A percentile compares a stretch with the other conserved stretches of the same genome.
Conservation (phyloP, 768 basidiomycete species). For the Termitomyces sp. region DNA sequence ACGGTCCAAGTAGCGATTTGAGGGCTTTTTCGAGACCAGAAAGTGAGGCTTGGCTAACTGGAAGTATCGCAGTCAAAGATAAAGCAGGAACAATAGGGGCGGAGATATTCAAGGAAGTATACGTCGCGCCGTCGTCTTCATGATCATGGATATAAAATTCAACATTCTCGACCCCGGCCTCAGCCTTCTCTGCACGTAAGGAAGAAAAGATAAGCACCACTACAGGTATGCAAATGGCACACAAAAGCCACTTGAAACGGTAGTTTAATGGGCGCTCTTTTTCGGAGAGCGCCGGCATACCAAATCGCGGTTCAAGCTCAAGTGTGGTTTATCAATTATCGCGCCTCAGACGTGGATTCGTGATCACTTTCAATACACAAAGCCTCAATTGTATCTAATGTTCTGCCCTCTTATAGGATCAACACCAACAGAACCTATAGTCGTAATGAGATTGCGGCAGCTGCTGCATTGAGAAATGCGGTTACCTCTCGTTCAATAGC, state of each 20-base stretch:
- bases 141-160: slow-evolving; percentile 1
- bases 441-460: not conserved
- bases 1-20: slow-evolving; percentile 29
- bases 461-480: not conserved
- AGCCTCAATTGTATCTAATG: not conserved
- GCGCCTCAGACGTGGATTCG: not conserved
- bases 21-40: slow-evolving; percentile 27
- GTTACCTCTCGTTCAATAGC: slow-evolving; percentile 44
- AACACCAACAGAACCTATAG: slow-evolving; percentile 38
- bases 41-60: slow-evolving; percentile 34
- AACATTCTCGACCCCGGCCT: not conserved
- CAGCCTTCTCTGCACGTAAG: not conserved
- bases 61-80: slow-evolving; percentile 44
- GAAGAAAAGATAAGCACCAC: slow-evolving; percentile 2
- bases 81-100: slow-evolving; percentile 13
- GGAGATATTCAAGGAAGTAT: slow-evolving; percentile 1
- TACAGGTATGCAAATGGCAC: slow-evolving; percentile 4
- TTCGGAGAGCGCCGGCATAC: not conserved
- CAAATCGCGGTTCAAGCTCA: not conserved
- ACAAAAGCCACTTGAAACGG: slow-evolving; percentile 4
- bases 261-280: not conserved
- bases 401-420: not conserved
- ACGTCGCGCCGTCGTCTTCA: slow-evolving; percentile 3
- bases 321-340: too few species aligned
- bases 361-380: not conserved